phyloP scores from a whole-genome alignment of 139 green algal genomes.

The Haematococcus lacustris region DNA sequence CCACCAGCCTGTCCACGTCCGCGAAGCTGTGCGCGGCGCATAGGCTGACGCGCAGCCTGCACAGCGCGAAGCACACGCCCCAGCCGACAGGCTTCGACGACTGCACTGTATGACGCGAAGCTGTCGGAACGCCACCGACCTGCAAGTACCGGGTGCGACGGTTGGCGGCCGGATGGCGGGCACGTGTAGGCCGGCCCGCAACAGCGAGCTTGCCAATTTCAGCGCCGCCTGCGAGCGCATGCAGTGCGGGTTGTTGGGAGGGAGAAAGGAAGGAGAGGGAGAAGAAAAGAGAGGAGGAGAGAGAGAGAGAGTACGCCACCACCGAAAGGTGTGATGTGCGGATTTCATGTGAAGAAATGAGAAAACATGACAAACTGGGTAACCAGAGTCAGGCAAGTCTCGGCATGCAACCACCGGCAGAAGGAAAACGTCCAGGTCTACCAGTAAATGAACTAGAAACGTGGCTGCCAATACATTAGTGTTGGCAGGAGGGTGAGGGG shows the following conservation, averaged over 20 bases:
- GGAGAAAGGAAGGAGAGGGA: too few relatives aligned
- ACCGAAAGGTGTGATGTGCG: neutral
- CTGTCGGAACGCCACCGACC: too few relatives aligned
- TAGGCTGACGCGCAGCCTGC: neutral
- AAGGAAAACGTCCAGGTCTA: too few relatives aligned
- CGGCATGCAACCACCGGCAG: too few relatives aligned
- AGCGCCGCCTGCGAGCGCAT: neutral
- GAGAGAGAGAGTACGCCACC: neutral
- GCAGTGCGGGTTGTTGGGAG: too few relatives aligned
- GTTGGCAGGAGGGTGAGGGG: neutral
- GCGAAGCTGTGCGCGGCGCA: neutral
- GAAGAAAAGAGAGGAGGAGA: too few relatives aligned
- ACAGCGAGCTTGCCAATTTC: slow-evolving; percentile 15
- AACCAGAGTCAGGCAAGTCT: too few relatives aligned
- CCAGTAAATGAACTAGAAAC: too few relatives aligned
- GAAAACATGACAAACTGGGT: neutral
- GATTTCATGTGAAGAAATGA: neutral
- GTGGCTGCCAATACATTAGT: neutral
- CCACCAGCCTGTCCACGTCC: neutral
- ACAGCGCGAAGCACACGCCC: too few relatives aligned
- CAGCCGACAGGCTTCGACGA: too few relatives aligned
- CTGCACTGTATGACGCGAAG: too few relatives aligned
- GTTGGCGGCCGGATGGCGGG: slow-evolving; percentile 89
- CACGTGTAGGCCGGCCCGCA: slow-evolving; percentile 52
- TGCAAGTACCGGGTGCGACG: slow-evolving; percentile 49